Conservation (phyloP, 75 land plant species). For the Selaginella tamariscina region DNA sequence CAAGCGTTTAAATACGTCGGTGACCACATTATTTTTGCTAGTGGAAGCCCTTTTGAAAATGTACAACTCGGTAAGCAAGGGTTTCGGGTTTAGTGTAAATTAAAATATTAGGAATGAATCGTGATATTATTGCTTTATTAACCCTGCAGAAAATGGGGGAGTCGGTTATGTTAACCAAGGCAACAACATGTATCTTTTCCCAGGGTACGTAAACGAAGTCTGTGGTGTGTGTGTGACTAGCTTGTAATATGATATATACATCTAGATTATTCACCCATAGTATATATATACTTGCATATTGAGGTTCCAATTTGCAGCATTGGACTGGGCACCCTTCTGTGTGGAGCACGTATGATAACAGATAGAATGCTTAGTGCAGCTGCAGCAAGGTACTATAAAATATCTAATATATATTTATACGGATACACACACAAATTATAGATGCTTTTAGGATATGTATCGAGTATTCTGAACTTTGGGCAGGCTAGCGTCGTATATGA, state of each 20-base stretch:
- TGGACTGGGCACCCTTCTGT: slow-evolving; percentile 87
- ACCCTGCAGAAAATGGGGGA: slow-evolving; percentile 61
- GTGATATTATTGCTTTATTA: too few relatives aligned
- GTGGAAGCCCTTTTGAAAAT: slow-evolving; percentile 91
- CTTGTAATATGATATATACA: too few relatives aligned
- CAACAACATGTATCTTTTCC: slow-evolving; percentile 98
- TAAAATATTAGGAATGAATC: too few relatives aligned
- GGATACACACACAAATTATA: too few relatives aligned
- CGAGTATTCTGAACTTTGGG: background rate
- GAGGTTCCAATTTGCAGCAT: slow-evolving; percentile 33
- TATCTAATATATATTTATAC: background rate
- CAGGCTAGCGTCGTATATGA: slow-evolving; percentile 88
- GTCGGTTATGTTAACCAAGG: slow-evolving; percentile 93
- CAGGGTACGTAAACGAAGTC: slow-evolving; percentile 45
- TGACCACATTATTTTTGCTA: slow-evolving; percentile 77
- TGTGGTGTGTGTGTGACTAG: too few relatives aligned
- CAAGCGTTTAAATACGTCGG: slow-evolving; percentile 78
- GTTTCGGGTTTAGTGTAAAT: background rate
- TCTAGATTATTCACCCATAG: background rate
- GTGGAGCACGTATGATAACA: slow-evolving; percentile 66
- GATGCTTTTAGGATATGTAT: too few relatives aligned
- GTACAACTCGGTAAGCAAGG: slow-evolving; percentile 63
- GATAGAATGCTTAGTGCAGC: slow-evolving; percentile 99
- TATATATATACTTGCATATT: slow-evolving; percentile 1
- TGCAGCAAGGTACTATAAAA: slow-evolving; percentile 55